Percentiles rank a stretch among this genome's conserved stretches.
phyloP scores from a whole-genome alignment of 2,329 filamentous ascomycete species.

The Penicillium verrucosum region DNA sequence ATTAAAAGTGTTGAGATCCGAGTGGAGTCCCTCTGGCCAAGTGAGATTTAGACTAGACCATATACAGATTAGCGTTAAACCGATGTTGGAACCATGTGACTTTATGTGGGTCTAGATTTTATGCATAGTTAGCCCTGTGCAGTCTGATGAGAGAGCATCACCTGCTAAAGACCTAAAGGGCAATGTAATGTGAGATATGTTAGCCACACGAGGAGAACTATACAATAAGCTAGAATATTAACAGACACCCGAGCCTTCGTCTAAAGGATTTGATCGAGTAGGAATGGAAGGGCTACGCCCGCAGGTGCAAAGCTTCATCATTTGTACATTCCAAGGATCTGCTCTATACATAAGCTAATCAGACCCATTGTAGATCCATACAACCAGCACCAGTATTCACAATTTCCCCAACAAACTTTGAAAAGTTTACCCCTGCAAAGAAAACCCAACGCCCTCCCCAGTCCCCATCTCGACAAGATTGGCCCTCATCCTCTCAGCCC shows the following conservation, averaged over 20 bases:
- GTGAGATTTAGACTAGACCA: background rate
- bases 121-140: background rate
- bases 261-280: background rate
- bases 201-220: background rate
- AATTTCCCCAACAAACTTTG: background rate
- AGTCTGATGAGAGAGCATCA: background rate
- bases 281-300: background rate
- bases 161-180: background rate
- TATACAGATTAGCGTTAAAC: background rate
- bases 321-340: background rate
- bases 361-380: background rate
- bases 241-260: background rate
- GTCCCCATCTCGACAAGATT: conserved; percentile 46
- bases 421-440: conserved; percentile 36
- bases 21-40: conserved; percentile 33
- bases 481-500: conserved; percentile 45
- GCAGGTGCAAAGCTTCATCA: background rate
- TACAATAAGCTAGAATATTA: background rate
- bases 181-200: background rate
- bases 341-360: background rate
- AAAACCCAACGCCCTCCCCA: conserved; percentile 45
- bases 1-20: conserved; percentile 45
- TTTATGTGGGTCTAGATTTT: background rate
- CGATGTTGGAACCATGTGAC: background rate
- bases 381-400: background rate